These are phyloP conservation scores for Botrytis medusae DNA, from an alignment of 2,329 filamentous ascomycete species.

Conservation along the genomic window DNA sequence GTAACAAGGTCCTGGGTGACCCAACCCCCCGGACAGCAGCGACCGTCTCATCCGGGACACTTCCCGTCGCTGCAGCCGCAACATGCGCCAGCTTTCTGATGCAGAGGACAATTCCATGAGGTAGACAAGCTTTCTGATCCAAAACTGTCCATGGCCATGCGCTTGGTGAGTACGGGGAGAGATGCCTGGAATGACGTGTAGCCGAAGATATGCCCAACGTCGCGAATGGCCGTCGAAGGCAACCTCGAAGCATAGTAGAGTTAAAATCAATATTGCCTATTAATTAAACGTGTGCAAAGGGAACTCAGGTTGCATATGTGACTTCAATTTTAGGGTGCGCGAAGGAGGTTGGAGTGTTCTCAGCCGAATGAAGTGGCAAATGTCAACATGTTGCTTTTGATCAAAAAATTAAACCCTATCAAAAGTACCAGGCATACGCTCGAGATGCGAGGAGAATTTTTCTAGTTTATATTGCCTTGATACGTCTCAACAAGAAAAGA, in stretches of 20 bases:
- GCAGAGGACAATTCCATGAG: neutral
- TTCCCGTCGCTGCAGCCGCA: neutral
- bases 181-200: neutral
- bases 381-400: neutral
- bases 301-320: neutral
- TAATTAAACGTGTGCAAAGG: neutral
- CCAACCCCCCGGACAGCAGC: neutral
- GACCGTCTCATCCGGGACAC: neutral
- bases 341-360: neutral
- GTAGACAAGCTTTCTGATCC: neutral
- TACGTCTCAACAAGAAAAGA: neutral
- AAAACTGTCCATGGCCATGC: neutral
- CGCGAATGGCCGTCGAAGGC: neutral
- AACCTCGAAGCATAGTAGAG: neutral
- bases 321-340: no score
- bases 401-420: neutral
- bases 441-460: neutral
- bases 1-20: slow-evolving; percentile 1
- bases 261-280: neutral
- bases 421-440: neutral
- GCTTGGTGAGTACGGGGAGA: neutral
- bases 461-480: neutral
- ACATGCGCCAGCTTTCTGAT: neutral
- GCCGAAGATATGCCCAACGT: neutral
- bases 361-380: neutral